phyloP scores from a whole-genome alignment of 129 eudicot species.

The Flaveria sonorensis region DNA sequence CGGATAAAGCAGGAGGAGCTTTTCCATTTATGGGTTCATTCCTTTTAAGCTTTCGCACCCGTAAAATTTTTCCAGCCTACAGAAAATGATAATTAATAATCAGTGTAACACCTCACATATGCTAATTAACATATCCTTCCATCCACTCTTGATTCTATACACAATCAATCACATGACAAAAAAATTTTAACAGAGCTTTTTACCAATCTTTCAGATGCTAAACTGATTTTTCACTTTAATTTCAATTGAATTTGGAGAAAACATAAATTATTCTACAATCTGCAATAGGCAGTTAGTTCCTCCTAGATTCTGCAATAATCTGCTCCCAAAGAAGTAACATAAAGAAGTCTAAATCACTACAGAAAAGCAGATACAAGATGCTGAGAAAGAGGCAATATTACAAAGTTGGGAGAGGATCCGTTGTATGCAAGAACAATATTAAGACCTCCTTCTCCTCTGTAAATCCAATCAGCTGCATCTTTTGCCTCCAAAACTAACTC shows the following conservation, averaged over 20 bases:
- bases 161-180: no score
- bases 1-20: constrained; percentile 49
- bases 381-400: background rate
- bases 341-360: no score
- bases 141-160: background rate
- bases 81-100: background rate
- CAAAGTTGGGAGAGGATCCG: constrained; percentile 61
- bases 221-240: no score
- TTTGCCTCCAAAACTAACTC: constrained; percentile 47
- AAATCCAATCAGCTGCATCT: constrained; percentile 62
- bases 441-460: constrained; percentile 81
- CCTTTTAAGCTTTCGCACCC: constrained; percentile 61
- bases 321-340: no score
- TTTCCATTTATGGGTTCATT: constrained; percentile 45
- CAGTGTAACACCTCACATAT: background rate
- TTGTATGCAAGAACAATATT: constrained; percentile 74
- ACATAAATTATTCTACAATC: no score
- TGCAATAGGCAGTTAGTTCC: no score
- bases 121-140: background rate
- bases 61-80: constrained; percentile 77
- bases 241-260: no score
- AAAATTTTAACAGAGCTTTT: no score
- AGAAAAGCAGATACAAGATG: no score
- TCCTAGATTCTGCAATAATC: no score
- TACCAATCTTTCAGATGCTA: no score